phyloP scores from a whole-genome alignment of 495 filamentous ascomycete species.

The Xylaria intraflava region DNA sequence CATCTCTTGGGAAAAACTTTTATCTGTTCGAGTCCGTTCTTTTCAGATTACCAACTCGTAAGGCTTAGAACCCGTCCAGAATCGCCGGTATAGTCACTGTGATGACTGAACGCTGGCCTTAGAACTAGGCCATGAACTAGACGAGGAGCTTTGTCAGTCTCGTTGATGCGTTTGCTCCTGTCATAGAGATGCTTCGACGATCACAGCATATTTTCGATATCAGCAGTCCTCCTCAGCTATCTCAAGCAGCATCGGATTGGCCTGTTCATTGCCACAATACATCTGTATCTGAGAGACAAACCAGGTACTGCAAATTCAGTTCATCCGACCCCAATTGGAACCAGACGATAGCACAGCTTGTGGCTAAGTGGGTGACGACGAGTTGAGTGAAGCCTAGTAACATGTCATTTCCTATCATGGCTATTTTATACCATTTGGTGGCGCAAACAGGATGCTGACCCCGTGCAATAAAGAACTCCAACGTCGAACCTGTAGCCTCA shows the following conservation, averaged over 20 bases:
- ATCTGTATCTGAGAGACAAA: conserved; percentile 7
- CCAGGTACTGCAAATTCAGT: background rate
- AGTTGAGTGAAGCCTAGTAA: conserved; percentile 3
- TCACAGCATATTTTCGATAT: conserved; percentile 16
- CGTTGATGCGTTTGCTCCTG: conserved; percentile 23
- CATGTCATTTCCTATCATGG: background rate
- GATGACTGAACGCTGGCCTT: conserved; percentile 7
- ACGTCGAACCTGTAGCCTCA: conserved; percentile 16
- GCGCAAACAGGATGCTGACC: background rate
- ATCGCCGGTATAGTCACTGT: background rate
- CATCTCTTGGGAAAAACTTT: too few relatives aligned
- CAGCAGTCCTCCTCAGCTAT: background rate
- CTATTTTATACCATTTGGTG: background rate
- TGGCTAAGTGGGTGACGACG: conserved; percentile 17
- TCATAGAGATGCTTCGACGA: conserved; percentile 28
- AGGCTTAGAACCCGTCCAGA: background rate
- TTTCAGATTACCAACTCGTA: too few relatives aligned
- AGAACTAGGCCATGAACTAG: conserved; percentile 11
- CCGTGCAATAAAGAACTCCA: background rate
- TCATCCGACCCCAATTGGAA: conserved; percentile 9
- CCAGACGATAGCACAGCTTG: conserved; percentile 16
- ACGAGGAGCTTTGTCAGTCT: conserved; percentile 20
- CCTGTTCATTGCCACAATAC: background rate
- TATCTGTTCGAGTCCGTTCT: too few relatives aligned
- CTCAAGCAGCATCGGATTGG: conserved; percentile 7